A percentile compares a stretch with the other conserved stretches of the same genome.
Conservation (phyloP, 192 early-diverging fungal species). For the Coemansia sp. region DNA sequence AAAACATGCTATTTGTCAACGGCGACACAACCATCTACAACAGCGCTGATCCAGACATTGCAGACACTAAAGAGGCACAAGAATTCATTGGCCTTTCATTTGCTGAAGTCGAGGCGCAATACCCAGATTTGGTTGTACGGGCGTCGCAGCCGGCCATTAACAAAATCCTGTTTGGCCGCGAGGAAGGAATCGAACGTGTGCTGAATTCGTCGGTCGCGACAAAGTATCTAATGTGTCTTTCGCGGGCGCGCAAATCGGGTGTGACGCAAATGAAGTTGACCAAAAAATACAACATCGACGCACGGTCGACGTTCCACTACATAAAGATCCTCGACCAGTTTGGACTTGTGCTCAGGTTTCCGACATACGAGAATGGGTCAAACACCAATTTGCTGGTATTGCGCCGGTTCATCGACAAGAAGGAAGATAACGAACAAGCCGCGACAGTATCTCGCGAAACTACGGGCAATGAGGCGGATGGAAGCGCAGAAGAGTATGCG, state of each 20-base stretch:
- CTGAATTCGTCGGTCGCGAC: conserved; percentile 12
- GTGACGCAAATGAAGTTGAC: conserved; percentile 32
- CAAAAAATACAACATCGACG: conserved; percentile 25
- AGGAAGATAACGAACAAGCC: background rate
- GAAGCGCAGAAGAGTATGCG: background rate
- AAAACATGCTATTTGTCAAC: conserved; percentile 22
- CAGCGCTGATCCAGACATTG: conserved; percentile 4
- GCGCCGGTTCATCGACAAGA: conserved; percentile 19
- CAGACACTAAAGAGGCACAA: background rate
- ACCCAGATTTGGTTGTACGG: conserved; percentile 24
- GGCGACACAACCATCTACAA: conserved; percentile 15
- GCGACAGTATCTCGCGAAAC: background rate
- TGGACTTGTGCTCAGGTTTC: conserved; percentile 32
- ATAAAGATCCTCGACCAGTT: conserved; percentile 34
- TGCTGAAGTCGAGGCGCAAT: conserved; percentile 15
- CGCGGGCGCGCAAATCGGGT: conserved; percentile 32
- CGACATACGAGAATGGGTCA: conserved; percentile 19
- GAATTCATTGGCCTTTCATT: conserved; percentile 3
- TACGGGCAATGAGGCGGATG: background rate
- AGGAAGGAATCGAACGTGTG: conserved; percentile 28
- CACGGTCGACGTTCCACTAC: conserved; percentile 39
- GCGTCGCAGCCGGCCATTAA: conserved; percentile 25
- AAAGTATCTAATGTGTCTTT: conserved; percentile 23
- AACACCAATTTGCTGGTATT: conserved; percentile 47
- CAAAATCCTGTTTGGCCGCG: conserved; percentile 32